Percentiles rank a stretch among this genome's conserved stretches.
phyloP scores from a whole-genome alignment of 192 early-diverging fungal species.

The Backusella psychrophila region DNA sequence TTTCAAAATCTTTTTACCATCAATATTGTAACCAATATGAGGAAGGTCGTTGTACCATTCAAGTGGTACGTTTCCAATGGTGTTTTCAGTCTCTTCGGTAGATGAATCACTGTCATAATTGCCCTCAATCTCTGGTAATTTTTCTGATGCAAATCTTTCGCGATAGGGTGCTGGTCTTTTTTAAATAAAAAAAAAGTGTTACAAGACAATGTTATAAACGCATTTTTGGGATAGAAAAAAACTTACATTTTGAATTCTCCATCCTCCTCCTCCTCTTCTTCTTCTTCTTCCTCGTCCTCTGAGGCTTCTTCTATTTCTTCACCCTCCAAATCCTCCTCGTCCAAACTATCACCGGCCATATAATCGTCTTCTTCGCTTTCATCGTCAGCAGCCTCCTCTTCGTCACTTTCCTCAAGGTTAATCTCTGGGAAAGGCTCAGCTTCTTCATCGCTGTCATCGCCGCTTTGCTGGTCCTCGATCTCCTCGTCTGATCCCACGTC shows the following conservation, averaged over 20 bases:
- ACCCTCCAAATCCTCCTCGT: conserved; percentile 44
- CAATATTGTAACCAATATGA: conserved; percentile 95
- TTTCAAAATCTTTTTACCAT: conserved; percentile 89
- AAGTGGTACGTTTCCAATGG: conserved; percentile 93
- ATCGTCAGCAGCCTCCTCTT: conserved; percentile 45
- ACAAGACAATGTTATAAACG: neutral
- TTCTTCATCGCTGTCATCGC: conserved; percentile 45
- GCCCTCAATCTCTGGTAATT: conserved; percentile 88
- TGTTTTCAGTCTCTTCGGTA: conserved; percentile 87
- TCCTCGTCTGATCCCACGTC: conserved; percentile 56
- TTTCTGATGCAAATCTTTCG: conserved; percentile 16
- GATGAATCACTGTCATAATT: conserved; percentile 92
- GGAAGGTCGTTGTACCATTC: conserved; percentile 97
- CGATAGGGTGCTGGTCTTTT: conserved; percentile 6
- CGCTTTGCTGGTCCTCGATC: conserved; percentile 27
- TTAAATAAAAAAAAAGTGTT: neutral
- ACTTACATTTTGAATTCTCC: conserved; percentile 12
- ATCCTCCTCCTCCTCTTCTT: conserved; percentile 21
- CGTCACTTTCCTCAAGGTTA: conserved; percentile 34
- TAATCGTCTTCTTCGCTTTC: conserved; percentile 47
- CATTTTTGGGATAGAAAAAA: neutral
- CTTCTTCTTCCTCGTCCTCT: conserved; percentile 17
- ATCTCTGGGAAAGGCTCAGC: conserved; percentile 31
- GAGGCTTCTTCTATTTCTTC: conserved; percentile 39
- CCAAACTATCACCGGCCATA: conserved; percentile 41